A percentile compares a stretch with the other conserved stretches of the same genome.
Evolutionary conservation across 2,329 filamentous ascomycete species (phyloP).

Genomic region (Penicillium aurantiogriseum): DNA sequence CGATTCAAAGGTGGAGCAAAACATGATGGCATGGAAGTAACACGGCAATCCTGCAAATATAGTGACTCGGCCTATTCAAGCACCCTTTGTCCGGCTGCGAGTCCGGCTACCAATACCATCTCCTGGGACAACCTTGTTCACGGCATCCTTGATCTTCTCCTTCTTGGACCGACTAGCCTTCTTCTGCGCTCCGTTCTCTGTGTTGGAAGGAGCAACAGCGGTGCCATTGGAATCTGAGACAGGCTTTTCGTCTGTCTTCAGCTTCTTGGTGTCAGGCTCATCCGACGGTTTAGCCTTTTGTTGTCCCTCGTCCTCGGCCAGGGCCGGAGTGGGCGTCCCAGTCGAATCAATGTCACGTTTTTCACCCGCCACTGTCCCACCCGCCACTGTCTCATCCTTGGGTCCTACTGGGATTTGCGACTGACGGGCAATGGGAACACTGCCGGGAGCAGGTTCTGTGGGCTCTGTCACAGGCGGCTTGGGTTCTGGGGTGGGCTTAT

Average conservation of each 20-base stretch:
- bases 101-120: constrained; percentile 42
- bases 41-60: background rate
- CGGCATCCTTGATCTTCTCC: constrained; percentile 26
- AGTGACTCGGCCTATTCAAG: constrained; percentile 1
- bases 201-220: constrained; percentile 1
- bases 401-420: constrained; percentile 9
- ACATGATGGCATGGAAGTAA: background rate
- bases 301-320: constrained; percentile 10
- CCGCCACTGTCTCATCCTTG: constrained; percentile 8
- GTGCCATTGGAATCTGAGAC: constrained; percentile 16
- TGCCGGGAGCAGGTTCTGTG: constrained; percentile 2
- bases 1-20: background rate
- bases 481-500: constrained; percentile 10
- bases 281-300: constrained; percentile 13
- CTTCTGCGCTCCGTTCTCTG: constrained; percentile 30
- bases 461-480: constrained; percentile 8
- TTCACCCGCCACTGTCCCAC: constrained; percentile 14
- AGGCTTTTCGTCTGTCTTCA: constrained; percentile 27
- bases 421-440: constrained; percentile 10
- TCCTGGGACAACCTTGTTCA: constrained; percentile 28
- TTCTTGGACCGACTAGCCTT: constrained; percentile 35
- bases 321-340: background rate
- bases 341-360: constrained; percentile 22
- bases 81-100: constrained; percentile 38
- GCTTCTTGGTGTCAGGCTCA: constrained; percentile 36